A percentile compares a stretch with the other conserved stretches of the same genome.
phyloP scores from a whole-genome alignment of 306 rosid species.

The Fagus sylvatica region DNA sequence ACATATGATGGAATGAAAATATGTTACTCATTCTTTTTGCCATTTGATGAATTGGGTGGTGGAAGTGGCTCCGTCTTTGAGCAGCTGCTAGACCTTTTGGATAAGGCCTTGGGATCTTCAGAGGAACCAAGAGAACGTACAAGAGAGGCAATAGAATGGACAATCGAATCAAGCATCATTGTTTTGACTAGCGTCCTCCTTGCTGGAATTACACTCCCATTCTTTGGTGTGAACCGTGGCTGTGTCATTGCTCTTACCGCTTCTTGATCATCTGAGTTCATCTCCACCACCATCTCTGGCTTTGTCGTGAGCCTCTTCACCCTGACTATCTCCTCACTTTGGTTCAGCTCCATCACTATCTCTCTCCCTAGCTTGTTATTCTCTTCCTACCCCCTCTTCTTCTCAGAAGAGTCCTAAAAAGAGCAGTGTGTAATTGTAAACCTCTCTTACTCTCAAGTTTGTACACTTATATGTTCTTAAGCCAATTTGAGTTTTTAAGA shows the following conservation, averaged over 20 bases:
- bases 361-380: not conserved
- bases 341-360: not conserved
- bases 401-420: not conserved
- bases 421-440: not conserved
- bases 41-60: conserved; percentile 1
- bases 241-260: not conserved
- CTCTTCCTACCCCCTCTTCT: not conserved
- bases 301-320: not conserved
- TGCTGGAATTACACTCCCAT: conserved; percentile 23
- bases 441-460: not conserved
- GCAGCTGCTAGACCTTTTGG: not conserved
- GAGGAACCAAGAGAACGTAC: not conserved
- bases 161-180: conserved; percentile 10
- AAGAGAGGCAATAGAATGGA: not conserved
- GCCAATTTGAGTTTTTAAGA: not conserved
- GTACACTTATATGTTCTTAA: not conserved
- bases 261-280: not conserved
- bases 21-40: not conserved
- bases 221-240: not conserved
- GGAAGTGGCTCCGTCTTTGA: not conserved
- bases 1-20: not conserved
- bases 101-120: not conserved
- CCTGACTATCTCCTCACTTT: not conserved
- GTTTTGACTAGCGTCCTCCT: conserved; percentile 18
- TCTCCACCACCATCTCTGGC: not conserved